Percentiles rank a stretch among this genome's conserved stretches.
phyloP scores from a whole-genome alignment of 768 basidiomycete genomes.

The Naematelia aurantialba region DNA sequence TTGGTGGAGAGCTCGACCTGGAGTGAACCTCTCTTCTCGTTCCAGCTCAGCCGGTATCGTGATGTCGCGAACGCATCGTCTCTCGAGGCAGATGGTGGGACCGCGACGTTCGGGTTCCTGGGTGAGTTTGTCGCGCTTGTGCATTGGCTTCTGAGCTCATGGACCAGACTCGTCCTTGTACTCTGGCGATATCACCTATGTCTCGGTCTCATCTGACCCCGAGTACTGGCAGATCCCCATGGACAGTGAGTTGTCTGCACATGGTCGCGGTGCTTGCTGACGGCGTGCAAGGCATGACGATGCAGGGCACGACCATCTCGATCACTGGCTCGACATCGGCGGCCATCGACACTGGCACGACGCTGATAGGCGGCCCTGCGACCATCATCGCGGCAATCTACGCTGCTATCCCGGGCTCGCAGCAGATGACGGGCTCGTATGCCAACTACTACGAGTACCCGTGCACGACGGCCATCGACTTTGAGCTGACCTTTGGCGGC shows the following conservation, averaged over 20 bases:
- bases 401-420: constrained; percentile 45
- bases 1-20: constrained; percentile 41
- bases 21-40: constrained; percentile 45
- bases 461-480: constrained; percentile 38
- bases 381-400: constrained; percentile 45
- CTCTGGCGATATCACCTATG: constrained; percentile 47
- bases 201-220: constrained; percentile 30
- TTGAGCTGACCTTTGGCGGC: constrained; percentile 46
- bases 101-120: constrained; percentile 56
- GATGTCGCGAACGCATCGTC: constrained; percentile 40
- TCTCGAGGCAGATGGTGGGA: constrained; percentile 45
- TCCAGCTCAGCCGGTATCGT: constrained; percentile 45
- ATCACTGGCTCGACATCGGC: constrained; percentile 36
- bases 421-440: constrained; percentile 44
- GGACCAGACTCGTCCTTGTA: constrained; percentile 44
- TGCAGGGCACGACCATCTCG: constrained; percentile 40
- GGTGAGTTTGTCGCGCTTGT: constrained; percentile 11
- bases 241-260: constrained; percentile 19
- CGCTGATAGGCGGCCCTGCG: constrained; percentile 49
- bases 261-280: background rate
- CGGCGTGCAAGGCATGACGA: constrained; percentile 32
- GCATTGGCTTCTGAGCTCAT: background rate
- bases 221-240: constrained; percentile 50
- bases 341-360: constrained; percentile 51
- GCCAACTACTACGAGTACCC: constrained; percentile 49